These are phyloP conservation scores for Dactylellina drechsleri DNA, from an alignment of 2,329 filamentous ascomycete species.

Conservation along the genomic window DNA sequence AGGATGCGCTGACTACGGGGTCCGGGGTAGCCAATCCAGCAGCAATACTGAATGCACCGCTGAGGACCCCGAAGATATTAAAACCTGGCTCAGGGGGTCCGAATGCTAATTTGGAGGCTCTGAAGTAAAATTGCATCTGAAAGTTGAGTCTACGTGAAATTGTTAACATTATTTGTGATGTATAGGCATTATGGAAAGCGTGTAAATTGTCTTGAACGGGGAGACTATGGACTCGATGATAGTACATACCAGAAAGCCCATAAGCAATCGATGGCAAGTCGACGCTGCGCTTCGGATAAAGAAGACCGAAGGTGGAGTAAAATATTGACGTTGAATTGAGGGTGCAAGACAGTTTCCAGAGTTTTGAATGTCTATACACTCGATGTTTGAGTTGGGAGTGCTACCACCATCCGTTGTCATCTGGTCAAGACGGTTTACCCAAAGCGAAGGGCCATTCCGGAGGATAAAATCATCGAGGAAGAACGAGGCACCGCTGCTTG, in stretches of 20 bases:
- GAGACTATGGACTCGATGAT: too few species aligned
- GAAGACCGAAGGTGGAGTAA: slow-evolving; percentile 28
- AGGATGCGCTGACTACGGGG: slow-evolving; percentile 5
- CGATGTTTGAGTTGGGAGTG: slow-evolving; percentile 25
- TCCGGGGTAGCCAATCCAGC: background rate
- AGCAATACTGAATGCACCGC: slow-evolving; percentile 17
- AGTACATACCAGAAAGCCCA: too few species aligned
- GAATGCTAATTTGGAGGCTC: slow-evolving; percentile 17
- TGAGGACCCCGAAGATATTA: slow-evolving; percentile 17
- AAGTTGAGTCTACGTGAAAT: slow-evolving; percentile 16
- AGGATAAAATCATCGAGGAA: slow-evolving; percentile 36
- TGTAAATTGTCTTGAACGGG: too few species aligned
- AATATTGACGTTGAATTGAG: slow-evolving; percentile 17
- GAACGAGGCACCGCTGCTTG: slow-evolving; percentile 28
- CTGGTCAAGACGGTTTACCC: slow-evolving; percentile 35
- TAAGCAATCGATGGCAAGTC: too few species aligned
- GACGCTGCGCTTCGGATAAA: slow-evolving; percentile 10
- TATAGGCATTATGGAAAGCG: background rate
- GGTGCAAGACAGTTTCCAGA: slow-evolving; percentile 40
- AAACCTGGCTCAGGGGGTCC: slow-evolving; percentile 10
- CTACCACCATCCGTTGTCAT: slow-evolving; percentile 19
- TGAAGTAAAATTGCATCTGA: slow-evolving; percentile 33
- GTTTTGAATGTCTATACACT: slow-evolving; percentile 24
- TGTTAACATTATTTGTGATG: slow-evolving; percentile 23
- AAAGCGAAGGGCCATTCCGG: slow-evolving; percentile 1